These are phyloP conservation scores for Cyberlindnera galapagoensis DNA, from an alignment of 805 yeast species.

Conservation along the genomic window DNA sequence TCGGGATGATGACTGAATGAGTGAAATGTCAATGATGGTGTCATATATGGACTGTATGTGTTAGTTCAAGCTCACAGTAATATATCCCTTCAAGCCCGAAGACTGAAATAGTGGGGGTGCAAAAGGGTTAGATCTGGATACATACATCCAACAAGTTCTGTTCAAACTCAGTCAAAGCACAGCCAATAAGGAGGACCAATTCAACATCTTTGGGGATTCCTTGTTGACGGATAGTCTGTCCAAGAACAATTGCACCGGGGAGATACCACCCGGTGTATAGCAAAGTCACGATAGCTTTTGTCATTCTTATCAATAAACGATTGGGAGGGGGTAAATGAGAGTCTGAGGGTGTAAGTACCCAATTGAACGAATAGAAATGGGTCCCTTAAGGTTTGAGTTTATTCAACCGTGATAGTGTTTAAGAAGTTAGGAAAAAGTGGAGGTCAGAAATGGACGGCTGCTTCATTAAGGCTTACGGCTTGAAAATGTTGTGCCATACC, in stretches of 20 bases:
- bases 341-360: too few species aligned
- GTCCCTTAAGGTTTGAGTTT: too few species aligned
- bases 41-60: slow-evolving; percentile 11
- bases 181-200: slow-evolving; percentile 19
- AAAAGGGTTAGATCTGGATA: too few species aligned
- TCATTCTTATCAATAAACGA: too few species aligned
- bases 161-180: slow-evolving; percentile 15
- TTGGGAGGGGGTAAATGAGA: not conserved
- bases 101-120: too few species aligned
- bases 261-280: slow-evolving; percentile 45
- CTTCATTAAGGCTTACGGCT: too few species aligned
- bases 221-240: slow-evolving; percentile 27
- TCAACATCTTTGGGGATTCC: slow-evolving; percentile 9
- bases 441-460: too few species aligned
- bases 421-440: too few species aligned
- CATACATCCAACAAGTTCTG: slow-evolving; percentile 9
- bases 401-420: too few species aligned
- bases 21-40: slow-evolving; percentile 24
- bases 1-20: slow-evolving; percentile 16
- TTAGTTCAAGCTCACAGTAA: not conserved
- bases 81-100: too few species aligned
- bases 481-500: too few species aligned
- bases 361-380: too few species aligned
- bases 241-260: slow-evolving; percentile 53
- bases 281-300: slow-evolving; percentile 38